Evolutionary conservation across 2,329 filamentous ascomycete species (phyloP).

Genomic region (Niveomyces coronatus): DNA sequence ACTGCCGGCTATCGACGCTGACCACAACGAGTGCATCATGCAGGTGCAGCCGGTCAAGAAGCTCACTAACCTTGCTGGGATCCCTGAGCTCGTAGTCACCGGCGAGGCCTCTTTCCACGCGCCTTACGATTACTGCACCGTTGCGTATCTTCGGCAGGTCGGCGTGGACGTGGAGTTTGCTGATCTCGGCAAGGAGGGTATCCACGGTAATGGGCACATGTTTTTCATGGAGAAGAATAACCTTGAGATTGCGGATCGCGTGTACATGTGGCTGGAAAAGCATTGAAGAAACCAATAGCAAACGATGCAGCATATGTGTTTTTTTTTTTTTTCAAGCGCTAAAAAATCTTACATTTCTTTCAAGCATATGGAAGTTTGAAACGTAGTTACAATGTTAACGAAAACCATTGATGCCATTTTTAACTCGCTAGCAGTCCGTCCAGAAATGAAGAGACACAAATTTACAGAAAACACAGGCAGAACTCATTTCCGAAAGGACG

Average conservation of each 20-base stretch:
- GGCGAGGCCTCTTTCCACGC: constrained; percentile 40
- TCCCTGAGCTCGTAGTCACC: constrained; percentile 37
- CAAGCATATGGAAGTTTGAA: no score
- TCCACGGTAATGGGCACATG: constrained; percentile 42
- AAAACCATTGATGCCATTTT: no score
- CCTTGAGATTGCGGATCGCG: constrained; percentile 14
- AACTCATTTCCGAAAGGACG: neutral
- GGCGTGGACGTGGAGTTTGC: constrained; percentile 33
- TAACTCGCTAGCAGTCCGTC: no score
- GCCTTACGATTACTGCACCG: constrained; percentile 42
- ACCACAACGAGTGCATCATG: constrained; percentile 20
- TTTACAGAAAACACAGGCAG: no score
- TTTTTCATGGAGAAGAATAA: constrained; percentile 36
- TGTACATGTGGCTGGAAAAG: constrained; percentile 12
- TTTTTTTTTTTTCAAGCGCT: no score
- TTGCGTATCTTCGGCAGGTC: constrained; percentile 37
- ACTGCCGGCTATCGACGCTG: constrained; percentile 17
- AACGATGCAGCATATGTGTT: no score
- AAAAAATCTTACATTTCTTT: no score
- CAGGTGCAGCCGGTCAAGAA: constrained; percentile 22
- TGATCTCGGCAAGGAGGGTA: constrained; percentile 32
- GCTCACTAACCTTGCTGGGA: constrained; percentile 32
- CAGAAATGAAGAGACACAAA: no score
- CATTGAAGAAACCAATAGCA: no score
- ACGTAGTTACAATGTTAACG: no score